These are phyloP conservation scores for Rosa hybrid DNA, from an alignment of 331 rosid genomes.

Conservation along the genomic window DNA sequence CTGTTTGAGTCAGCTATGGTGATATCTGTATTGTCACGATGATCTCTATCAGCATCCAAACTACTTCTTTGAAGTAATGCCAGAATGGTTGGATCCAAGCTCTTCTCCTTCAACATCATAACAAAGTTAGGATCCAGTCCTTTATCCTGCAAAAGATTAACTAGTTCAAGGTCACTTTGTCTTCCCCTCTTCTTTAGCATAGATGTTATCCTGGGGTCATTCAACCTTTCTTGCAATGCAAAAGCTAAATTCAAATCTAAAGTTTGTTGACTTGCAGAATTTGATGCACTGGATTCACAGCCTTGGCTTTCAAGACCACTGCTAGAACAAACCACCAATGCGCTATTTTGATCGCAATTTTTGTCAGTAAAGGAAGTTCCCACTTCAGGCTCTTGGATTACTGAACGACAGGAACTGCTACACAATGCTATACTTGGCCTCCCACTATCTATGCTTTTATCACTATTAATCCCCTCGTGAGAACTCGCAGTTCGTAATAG, in stretches of 20 bases:
- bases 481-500: slow-evolving; percentile 69
- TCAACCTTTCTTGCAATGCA: slow-evolving; percentile 96
- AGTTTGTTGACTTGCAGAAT: slow-evolving; percentile 88
- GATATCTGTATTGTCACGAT: slow-evolving; percentile 80
- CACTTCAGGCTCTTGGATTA: slow-evolving; percentile 78
- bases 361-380: slow-evolving; percentile 64
- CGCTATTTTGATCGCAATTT: slow-evolving; percentile 62
- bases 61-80: slow-evolving; percentile 97
- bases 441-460: slow-evolving; percentile 97
- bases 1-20: slow-evolving; percentile 65
- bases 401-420: slow-evolving; percentile 95
- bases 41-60: slow-evolving; percentile 98
- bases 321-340: slow-evolving; percentile 79
- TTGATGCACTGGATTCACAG: slow-evolving; percentile 86
- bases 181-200: slow-evolving; percentile 77
- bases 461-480: slow-evolving; percentile 90
- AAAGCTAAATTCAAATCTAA: slow-evolving; percentile 83
- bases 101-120: slow-evolving; percentile 97
- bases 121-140: slow-evolving; percentile 99
- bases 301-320: slow-evolving; percentile 96
- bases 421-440: slow-evolving; percentile 92
- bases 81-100: slow-evolving; percentile 94
- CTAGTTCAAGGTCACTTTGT: slow-evolving; percentile 83
- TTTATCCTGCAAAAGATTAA: slow-evolving; percentile 85
- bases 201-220: slow-evolving; percentile 91